These are phyloP conservation scores for Phialophora chinensis DNA, from an alignment of 2,329 filamentous ascomycete genomes.

Conservation along the genomic window DNA sequence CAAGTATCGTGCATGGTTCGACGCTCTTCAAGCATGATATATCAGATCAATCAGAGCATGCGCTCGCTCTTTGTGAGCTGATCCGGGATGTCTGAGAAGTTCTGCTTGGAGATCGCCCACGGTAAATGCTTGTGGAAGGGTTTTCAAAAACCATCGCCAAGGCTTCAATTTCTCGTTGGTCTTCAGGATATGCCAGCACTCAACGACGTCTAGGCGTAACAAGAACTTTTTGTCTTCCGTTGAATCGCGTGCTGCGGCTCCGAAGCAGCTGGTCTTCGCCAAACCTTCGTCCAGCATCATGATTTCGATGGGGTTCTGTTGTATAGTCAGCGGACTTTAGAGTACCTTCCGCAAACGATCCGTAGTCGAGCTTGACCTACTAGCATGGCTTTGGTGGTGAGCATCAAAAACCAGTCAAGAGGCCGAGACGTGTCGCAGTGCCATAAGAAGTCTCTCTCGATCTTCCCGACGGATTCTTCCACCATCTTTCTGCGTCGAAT, in stretches of 20 bases:
- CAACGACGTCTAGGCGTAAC: constrained; percentile 6
- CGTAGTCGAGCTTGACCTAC: not conserved
- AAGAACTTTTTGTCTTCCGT: constrained; percentile 1
- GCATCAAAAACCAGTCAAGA: constrained; percentile 14
- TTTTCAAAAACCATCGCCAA: constrained; percentile 3
- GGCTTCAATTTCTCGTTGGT: constrained; percentile 8
- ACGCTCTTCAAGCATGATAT: not conserved
- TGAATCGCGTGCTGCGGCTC: not conserved
- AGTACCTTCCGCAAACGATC: not conserved
- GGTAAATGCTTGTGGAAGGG: not conserved
- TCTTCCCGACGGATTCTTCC: not conserved
- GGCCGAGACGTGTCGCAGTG: constrained; percentile 7
- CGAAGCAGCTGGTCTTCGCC: not conserved
- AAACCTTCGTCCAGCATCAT: constrained; percentile 6
- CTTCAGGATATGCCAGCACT: constrained; percentile 13
- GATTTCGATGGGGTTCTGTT: constrained; percentile 7
- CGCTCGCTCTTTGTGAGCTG: constrained; percentile 1
- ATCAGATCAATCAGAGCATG: constrained; percentile 5
- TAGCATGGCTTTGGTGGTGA: constrained; percentile 11
- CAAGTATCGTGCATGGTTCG: not conserved
- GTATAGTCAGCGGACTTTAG: not conserved
- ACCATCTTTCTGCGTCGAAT: not conserved
- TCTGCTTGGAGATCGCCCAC: constrained; percentile 4
- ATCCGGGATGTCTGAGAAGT: constrained; percentile 5
- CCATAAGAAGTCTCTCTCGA: constrained; percentile 7